A percentile compares a stretch with the other conserved stretches of the same genome.
Conservation (phyloP, 192 early-diverging fungal species). For the Entrophospora sp. region DNA sequence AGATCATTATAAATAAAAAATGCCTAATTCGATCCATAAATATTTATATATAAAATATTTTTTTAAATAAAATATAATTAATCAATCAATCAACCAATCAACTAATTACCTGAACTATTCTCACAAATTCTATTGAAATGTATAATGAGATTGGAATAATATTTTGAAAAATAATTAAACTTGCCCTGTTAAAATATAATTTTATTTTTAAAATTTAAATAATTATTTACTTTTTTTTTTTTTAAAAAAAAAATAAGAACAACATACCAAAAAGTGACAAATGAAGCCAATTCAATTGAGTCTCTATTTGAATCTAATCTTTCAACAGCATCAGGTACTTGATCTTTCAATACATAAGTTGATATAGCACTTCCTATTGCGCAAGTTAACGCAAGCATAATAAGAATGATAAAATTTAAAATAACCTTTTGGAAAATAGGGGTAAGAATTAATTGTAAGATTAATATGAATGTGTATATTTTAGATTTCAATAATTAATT, state of each 20-base stretch:
- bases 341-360: constrained; percentile 18
- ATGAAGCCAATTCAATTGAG: constrained; percentile 8
- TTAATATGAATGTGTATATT: background rate
- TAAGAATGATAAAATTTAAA: constrained; percentile 28
- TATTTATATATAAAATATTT: background rate
- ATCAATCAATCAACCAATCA: too few relatives aligned
- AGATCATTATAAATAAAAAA: constrained; percentile 86
- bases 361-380: constrained; percentile 26
- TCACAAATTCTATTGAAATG: constrained; percentile 87
- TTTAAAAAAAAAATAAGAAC: too few relatives aligned
- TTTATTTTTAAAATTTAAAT: constrained; percentile 11
- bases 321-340: constrained; percentile 21
- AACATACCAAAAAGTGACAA: constrained; percentile 33
- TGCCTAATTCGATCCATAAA: constrained; percentile 39
- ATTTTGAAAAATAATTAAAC: constrained; percentile 89
- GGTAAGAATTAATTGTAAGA: background rate
- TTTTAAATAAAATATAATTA: too few relatives aligned
- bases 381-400: constrained; percentile 28
- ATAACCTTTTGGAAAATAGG: constrained; percentile 25
- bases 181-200: constrained; percentile 59
- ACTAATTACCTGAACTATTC: constrained; percentile 57
- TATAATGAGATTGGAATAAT: constrained; percentile 94
- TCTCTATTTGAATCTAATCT: constrained; percentile 1
- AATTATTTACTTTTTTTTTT: too few relatives aligned
- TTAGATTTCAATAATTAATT: too few relatives aligned